Evolutionary conservation across 1,284 basidiomycete genomes (phyloP), one percentile per base, ranked within the genome.

Genomic region (Coniferiporia sulphurascens): DNA sequence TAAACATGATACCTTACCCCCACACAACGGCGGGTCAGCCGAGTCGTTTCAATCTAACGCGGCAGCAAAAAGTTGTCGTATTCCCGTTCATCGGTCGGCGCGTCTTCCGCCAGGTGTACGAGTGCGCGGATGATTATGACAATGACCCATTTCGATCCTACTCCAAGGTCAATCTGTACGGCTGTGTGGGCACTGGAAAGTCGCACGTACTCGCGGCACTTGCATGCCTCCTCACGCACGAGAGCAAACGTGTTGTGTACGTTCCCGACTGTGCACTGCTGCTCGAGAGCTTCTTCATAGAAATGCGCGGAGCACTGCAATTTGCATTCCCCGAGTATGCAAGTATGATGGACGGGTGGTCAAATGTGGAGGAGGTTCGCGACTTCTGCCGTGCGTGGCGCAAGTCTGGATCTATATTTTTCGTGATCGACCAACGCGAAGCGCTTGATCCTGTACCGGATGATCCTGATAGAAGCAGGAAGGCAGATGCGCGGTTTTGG

Each of bases 81-180:
- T 61, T 61, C 45, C 50, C 55, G 15, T 61, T 61, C 44, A 61
- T 61, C 48, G 59, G 59, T 12, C 55, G 59, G 6, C 49, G 57
- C 36, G n/a, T 57, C 50, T 61, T 61, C 27, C 55, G 55, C 17
- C 44, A 48, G 15, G 38, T 61, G 1, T 61, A 57, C n/a, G 48
- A 56, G 15, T 52, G 43, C 44, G 55, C 51, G n/a, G 55, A 48
- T 3, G 49, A 61, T 13, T 61, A 53, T 36, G 48, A 53, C 38
- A 52, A 48, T 9, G 55, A 61, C 34, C 59, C 55, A 10, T 53
- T 53, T 17, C 55, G 55, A 6, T 32, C 55, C 13, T 56, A 61
- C 34, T 19, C 55, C 13, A 57, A 52, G 34, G 51, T 52, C 1
- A 46, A 53, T 43, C 43, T 61, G 21, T 36, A 61, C 17, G 59